phyloP scores from a whole-genome alignment of 805 yeast genomes.

The Maudiozyma pseudohumilis region DNA sequence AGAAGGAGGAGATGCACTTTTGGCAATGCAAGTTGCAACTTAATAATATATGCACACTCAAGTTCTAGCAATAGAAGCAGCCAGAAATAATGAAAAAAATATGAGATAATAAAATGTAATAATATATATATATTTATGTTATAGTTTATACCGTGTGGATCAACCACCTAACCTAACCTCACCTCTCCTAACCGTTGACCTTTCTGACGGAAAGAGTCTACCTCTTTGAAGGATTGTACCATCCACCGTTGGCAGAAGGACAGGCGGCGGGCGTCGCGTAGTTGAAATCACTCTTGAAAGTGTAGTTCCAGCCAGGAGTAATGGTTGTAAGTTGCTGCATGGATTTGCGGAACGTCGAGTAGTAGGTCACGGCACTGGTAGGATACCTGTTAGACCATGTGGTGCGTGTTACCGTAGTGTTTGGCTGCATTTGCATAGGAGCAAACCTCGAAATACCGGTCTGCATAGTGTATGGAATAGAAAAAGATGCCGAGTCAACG shows the following conservation, averaged over 20 bases:
- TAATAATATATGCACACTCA: too few relatives aligned
- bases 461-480: conserved; percentile 66
- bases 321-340: conserved; percentile 46
- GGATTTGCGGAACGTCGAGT: conserved; percentile 33
- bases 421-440: conserved; percentile 91
- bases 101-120: too few relatives aligned
- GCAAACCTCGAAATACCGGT: conserved; percentile 75
- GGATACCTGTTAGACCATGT: conserved; percentile 59
- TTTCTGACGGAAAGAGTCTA: conserved; percentile 29
- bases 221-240: conserved; percentile 54
- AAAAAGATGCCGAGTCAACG: conserved; percentile 42
- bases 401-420: conserved; percentile 52
- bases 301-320: conserved; percentile 80
- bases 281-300: conserved; percentile 53
- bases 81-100: too few relatives aligned
- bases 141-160: too few relatives aligned
- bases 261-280: conserved; percentile 62
- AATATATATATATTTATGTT: too few relatives aligned
- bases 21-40: too few relatives aligned
- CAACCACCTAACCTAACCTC: too few relatives aligned
- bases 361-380: conserved; percentile 58
- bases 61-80: too few relatives aligned
- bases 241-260: conserved; percentile 50
- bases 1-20: too few relatives aligned
- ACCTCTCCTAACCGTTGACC: conserved; percentile 10